These are phyloP conservation scores for Fraxinus sp. DNA, from an alignment of 305 asterid genomes.

Conservation along the genomic window DNA sequence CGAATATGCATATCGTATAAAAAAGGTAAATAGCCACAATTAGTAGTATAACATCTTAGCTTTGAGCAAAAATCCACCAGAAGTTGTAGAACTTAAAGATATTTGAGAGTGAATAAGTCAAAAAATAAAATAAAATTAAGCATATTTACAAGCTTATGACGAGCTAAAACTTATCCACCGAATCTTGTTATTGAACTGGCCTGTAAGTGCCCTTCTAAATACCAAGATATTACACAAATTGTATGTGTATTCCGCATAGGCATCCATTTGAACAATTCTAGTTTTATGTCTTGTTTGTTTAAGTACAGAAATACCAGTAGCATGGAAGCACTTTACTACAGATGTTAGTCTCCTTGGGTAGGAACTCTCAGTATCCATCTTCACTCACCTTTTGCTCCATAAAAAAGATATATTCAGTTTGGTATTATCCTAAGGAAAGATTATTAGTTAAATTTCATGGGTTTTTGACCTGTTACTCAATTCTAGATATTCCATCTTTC, in stretches of 20 bases:
- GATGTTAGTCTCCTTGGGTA: background rate
- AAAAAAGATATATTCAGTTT: background rate
- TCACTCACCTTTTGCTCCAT: background rate
- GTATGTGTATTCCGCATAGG: background rate
- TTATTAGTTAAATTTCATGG: background rate
- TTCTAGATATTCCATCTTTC: background rate
- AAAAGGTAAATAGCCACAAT: background rate
- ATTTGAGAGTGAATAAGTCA: background rate
- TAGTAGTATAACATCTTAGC: background rate
- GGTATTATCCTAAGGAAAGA: background rate
- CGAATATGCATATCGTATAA: background rate
- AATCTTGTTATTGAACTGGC: background rate
- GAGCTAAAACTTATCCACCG: background rate
- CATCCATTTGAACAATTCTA: background rate
- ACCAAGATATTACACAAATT: background rate
- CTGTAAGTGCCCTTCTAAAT: background rate
- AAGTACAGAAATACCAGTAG: background rate
- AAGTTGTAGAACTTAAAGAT: background rate
- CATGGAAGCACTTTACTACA: background rate
- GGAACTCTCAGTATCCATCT: background rate
- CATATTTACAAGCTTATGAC: background rate
- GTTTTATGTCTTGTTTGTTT: background rate
- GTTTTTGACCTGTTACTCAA: background rate
- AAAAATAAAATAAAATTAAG: background rate
- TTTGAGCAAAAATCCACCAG: background rate